Evolutionary conservation across 257 asterid genomes (phyloP), one percentile per base, ranked within the genome.

Genomic region (Primulina eburnea): DNA sequence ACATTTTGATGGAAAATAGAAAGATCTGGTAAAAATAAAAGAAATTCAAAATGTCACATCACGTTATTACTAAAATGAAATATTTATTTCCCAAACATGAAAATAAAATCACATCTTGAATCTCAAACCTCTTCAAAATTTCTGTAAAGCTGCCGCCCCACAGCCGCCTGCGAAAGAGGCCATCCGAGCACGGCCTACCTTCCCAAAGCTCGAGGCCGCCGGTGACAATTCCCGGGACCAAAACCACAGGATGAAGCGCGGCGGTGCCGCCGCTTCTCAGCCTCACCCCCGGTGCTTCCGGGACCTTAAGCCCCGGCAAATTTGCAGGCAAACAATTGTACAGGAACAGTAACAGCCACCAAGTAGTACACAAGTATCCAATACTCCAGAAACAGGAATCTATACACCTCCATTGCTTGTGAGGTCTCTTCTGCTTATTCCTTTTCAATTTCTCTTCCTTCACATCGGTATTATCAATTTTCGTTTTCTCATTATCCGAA

Each of bases 191-290:
- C 6, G 98, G 95, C 77, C 86, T 65, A 6, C 98, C 98, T 77
- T 92, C 97, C 98, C 98, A 90, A 8, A 92, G 92, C 87, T 90
- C 98, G 16, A 92, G 95, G 4, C 96, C 97, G 1, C 97, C 97
- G 26, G 98, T 92, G 72, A 92, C 88, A 83, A 90, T 88, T 76
- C 97, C 97, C 28, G 98, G 96, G 59, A 90, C 95, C 72, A 92
- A 69, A 56, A 92, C 89, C 26, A 92, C 88, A 14, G 98, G 98
- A 70, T 92, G 98, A 55, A 67, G 76, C 0, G 90, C 86, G 6
- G 86, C 43, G 65, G 86, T 52, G 10, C 96, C 97, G 1, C 83
- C 83, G 6, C 89, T 82, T 35, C 81, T 79, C 74, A 89, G 87
- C 82, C 89, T 52, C 8, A 65, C 79, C 6, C 96, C 95, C 6